Percentiles rank a stretch among this genome's conserved stretches.
Evolutionary conservation across 139 green algal species (phyloP).

Genomic region (Trebouxia sp.): DNA sequence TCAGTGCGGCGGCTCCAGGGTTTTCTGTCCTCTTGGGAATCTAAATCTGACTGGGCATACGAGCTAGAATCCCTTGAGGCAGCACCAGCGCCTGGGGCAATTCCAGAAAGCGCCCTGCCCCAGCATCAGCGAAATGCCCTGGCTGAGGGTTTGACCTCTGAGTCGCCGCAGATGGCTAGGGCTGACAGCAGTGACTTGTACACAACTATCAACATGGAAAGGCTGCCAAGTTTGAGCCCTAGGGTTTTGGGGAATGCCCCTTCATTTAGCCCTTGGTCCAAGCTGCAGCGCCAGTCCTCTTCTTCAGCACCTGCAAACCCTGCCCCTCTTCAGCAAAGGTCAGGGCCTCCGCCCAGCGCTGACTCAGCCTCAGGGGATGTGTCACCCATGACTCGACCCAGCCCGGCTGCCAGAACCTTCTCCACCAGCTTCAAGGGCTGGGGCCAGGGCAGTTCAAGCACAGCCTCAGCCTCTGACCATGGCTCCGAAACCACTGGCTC

Average conservation of each 20-base stretch:
- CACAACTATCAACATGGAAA: conserved; percentile 16
- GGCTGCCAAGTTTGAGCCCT: background rate
- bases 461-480: background rate
- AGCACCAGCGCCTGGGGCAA: background rate
- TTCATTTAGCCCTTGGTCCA: background rate
- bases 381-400: background rate
- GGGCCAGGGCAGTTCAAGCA: background rate
- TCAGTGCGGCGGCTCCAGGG: conserved; percentile 57
- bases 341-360: background rate
- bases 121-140: background rate
- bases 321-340: background rate
- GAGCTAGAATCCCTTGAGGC: background rate
- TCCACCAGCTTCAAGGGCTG: conserved; percentile 22
- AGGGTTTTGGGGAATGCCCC: background rate
- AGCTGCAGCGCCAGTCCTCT: background rate
- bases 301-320: background rate
- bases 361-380: background rate
- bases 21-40: conserved; percentile 42
- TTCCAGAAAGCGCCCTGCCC: background rate
- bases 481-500: too few species aligned
- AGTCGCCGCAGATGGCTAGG: background rate
- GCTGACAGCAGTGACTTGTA: conserved; percentile 21
- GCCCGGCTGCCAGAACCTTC: conserved; percentile 13
- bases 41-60: conserved; percentile 27
- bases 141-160: background rate